Evolutionary conservation across 805 yeast species (phyloP).

Genomic region (Kodamaea nitidulidarum): DNA sequence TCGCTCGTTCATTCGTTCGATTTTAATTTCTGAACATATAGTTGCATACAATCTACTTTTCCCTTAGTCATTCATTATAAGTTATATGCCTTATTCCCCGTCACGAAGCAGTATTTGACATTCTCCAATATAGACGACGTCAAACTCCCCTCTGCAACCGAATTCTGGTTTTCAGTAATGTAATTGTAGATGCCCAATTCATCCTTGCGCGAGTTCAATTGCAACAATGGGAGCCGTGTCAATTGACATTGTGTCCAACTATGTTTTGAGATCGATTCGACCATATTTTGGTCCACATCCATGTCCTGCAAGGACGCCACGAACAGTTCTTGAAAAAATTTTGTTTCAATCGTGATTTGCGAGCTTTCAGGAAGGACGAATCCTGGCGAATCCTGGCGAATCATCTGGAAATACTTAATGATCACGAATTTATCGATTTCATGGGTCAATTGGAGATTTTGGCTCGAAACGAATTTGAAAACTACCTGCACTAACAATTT

Average conservation of each 20-base stretch:
- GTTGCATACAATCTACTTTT: too few relatives aligned
- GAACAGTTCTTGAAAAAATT: constrained; percentile 33
- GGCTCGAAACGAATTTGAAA: constrained; percentile 8
- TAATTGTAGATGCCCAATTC: constrained; percentile 31
- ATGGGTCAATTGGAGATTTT: constrained; percentile 5
- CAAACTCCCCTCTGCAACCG: constrained; percentile 11
- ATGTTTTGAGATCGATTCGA: constrained; percentile 29
- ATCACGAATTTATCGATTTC: constrained; percentile 22
- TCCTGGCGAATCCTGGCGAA: background rate
- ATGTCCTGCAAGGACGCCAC: constrained; percentile 13
- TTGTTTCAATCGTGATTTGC: constrained; percentile 24
- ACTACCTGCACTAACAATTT: constrained; percentile 19
- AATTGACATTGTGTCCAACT: constrained; percentile 36
- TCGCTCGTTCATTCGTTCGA: too few relatives aligned
- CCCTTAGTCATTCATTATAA: background rate
- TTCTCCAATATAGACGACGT: constrained; percentile 16
- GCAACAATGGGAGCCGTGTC: constrained; percentile 35
- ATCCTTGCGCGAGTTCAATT: constrained; percentile 29
- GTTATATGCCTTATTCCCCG: constrained; percentile 33
- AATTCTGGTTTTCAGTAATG: constrained; percentile 11
- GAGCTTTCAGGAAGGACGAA: constrained; percentile 13
- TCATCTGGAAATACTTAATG: constrained; percentile 13
- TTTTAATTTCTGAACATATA: too few relatives aligned
- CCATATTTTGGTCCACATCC: constrained; percentile 15
- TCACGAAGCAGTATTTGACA: constrained; percentile 31